These are phyloP conservation scores for Ustilago hordei DNA, from an alignment of 1,284 basidiomycete species.

Conservation along the genomic window DNA sequence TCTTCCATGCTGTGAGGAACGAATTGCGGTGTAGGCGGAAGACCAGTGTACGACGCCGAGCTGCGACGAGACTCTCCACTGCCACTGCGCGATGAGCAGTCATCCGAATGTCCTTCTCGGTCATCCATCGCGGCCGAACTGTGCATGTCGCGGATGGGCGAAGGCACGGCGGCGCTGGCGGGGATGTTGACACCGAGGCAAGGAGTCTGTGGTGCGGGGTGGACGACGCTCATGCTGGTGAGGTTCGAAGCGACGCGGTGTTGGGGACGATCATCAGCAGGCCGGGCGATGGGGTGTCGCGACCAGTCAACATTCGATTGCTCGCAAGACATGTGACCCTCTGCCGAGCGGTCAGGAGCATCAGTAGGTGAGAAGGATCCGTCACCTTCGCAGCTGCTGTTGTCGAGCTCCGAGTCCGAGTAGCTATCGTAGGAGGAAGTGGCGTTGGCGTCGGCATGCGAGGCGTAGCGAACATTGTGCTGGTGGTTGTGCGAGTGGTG, in stretches of 20 bases:
- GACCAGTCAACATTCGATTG: conserved; percentile 40
- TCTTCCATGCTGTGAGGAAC: conserved; percentile 42
- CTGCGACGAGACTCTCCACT: conserved; percentile 51
- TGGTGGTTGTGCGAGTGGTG: not conserved
- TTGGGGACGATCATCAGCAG: conserved; percentile 16
- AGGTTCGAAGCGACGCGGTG: conserved; percentile 24
- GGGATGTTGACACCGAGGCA: conserved; percentile 32
- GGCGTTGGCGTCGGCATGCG: conserved; percentile 19
- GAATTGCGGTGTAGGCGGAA: conserved; percentile 59
- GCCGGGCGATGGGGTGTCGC: conserved; percentile 24
- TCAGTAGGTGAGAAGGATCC: conserved; percentile 40
- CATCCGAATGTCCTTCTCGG: conserved; percentile 42
- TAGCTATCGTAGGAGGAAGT: conserved; percentile 33
- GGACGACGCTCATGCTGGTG: conserved; percentile 43
- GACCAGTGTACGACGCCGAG: conserved; percentile 57
- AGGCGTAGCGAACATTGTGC: conserved; percentile 10
- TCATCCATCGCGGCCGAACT: conserved; percentile 36
- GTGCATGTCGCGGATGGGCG: conserved; percentile 20
- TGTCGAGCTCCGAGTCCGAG: conserved; percentile 48
- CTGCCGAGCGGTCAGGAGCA: conserved; percentile 25
- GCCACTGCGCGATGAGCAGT: conserved; percentile 52
- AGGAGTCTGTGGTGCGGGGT: conserved; percentile 21
- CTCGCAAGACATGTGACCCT: conserved; percentile 24
- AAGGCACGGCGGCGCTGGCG: conserved; percentile 15
- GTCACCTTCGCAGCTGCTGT: conserved; percentile 48